Evolutionary conservation across 305 asterid species (phyloP), one percentile per base, ranked within the genome.

Genomic region (Rubia peregrina): DNA sequence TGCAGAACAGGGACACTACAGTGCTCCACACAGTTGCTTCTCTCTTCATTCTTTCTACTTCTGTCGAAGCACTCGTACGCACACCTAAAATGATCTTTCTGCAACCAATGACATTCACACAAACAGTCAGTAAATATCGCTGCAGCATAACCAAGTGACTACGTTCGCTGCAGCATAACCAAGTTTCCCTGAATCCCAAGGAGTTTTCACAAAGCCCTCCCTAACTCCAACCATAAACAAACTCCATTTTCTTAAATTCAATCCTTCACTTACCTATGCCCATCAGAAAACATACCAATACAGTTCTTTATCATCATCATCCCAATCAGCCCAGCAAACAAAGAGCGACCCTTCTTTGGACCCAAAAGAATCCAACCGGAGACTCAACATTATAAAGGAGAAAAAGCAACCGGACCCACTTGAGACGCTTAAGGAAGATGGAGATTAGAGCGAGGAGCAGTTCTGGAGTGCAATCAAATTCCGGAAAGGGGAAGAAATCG

Each of bases 41-140:
- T 89, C 83, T 85, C 95, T 30, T 84, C 95, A 59, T 81, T 83
- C 67, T 81, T 85, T 76, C 61, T 85, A 33, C 80, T 88, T 87
- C 97, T 76, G 71, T 90, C 95, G 76, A 89, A 90, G 76, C 98
- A 93, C 75, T 89, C 95, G 70, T 90, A 72, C 7, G 97, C 97
- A 69, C 98, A 93, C 84, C 77, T 89, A 78, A 89, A 93, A 77
- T 93, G 90, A 49, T 91, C 92, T 91, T 89, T 89, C 97, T 94
- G 85, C 81, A 74, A 16, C 12, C 59, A 68, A 6, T 57, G 40
- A 59, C 2, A 64, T 5, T 11, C 67, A 36, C 24, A 36, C 10
- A 61, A 56, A 63, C 0, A 30, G n/a, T n/a, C 65, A 26, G 10
- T 4, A 16, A 61, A 61, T 9, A 30, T 59, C 3, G 38, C 64